Base-by-base conservation (phyloP, 495 filamentous ascomycete species). In the Penicillium alfredii region DNA sequence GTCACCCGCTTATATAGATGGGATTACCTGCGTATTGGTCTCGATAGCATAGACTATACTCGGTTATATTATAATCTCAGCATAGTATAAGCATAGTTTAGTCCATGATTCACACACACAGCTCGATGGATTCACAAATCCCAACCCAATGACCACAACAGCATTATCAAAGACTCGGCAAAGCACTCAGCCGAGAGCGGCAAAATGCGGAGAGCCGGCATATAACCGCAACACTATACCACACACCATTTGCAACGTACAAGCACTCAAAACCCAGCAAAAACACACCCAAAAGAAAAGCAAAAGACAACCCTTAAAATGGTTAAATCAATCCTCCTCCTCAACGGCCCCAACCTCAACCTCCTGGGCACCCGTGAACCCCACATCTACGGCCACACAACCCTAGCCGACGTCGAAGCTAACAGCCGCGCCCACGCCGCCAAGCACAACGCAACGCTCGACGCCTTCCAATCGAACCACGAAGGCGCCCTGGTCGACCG, bases 301-400 rank as follows among this genome's bases (percentile, higher is more conserved):
- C 7, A 7, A 47, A 33, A 34, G 8, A 23, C 13, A 15, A 36
- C 7, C 4, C 33, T n/a, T n/a, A 58, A 44, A 47, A 62, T 62
- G 61, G 50, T 30, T 16, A 71, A 71, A 53, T 72, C 66, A 30
- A 76, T 86, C 59, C 80, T 86, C 63, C 74, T 85, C 38, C 74
- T 86, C 66, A 85, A 85, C 60, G 81, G 82, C 20, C 80, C 80
- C n/a, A 86, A 87, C 61, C 78, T 87, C 53, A 87, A 84, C 66
- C 80, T 87, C 46, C 73, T 86, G 33, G 82, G 80, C 20, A 81
- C 76, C 30, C 72, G 82, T 13, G 82, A 87, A 54, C 82, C 81
- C 8, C 63, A 77, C 42, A 72, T 86, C 51, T 83, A 84, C 64
- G 82, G 81, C 50, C 60, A 55, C 42, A 76, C 74, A 3, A 84